Base-by-base conservation (phyloP, 2,329 filamentous ascomycete genomes). In the Fusarium camptoceras region DNA sequence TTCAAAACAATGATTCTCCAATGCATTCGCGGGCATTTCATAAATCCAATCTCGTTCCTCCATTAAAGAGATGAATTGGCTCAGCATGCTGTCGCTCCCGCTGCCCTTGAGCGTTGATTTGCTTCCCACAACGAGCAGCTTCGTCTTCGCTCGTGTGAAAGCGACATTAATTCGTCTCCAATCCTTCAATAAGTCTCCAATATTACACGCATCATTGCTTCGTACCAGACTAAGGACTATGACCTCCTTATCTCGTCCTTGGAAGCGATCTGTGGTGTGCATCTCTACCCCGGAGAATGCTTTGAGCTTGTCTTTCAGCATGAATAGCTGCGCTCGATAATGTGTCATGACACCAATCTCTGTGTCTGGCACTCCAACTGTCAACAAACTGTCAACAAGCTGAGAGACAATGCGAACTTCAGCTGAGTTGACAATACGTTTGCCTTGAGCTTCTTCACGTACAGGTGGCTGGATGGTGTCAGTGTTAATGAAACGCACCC, bases 301-400 rank as follows among this genome's bases (percentile, higher is more conserved):
- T 31, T 88, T 88, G 34, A 97, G 87, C 14, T 85, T 86, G 65
- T 94, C 89, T 70, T 93, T 92, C 2, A 99, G 85, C 4, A 97
- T 84, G 0, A 93, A 90, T 3, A 99, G 88, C 79, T 99, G 96
- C 8, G 92, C 94, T 62, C 96, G 92, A 80, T 99, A 99, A 80
- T 98, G 94, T 18, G 96, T 98, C 83, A 99, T 98, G 71, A 99
- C 92, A 48, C 96, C 96, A 59, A 99, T 94, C 55, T 95, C 92
- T 1, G 83, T 82, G 0, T 92, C 86, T 0, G 92, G 83, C 1
- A 98, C 87, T 27, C 96, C 96, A 2, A 89, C 87, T 0, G 88
- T 87, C 50, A 98, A 85, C 5, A 99, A 87, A 0, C 89, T 86
- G 65, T 94, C 88, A 20, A 98, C 94, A 15, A 98, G 87, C 75